Percentiles rank a stretch among this genome's conserved stretches.
phyloP scores from a whole-genome alignment of 108 stramenopile species.

The Asterionellopsis glacialis region DNA sequence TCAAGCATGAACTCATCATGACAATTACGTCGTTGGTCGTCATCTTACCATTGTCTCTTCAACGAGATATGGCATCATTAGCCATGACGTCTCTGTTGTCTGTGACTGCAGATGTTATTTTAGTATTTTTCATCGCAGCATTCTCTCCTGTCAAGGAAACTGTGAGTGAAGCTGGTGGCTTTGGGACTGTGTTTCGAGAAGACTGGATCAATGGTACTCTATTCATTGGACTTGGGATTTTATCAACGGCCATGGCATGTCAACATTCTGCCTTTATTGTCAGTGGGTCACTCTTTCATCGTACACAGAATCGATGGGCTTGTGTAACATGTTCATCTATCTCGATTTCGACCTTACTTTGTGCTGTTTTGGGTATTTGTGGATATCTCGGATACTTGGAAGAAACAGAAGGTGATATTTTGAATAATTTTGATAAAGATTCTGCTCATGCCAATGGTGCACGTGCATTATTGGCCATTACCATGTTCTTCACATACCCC shows the following conservation, averaged over 20 bases:
- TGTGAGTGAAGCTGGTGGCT: conserved; percentile 56
- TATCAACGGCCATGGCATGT: conserved; percentile 79
- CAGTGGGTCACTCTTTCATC: conserved; percentile 44
- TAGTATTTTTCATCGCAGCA: conserved; percentile 58
- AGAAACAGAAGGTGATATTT: conserved; percentile 68
- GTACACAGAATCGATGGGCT: conserved; percentile 53
- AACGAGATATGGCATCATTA: conserved; percentile 71
- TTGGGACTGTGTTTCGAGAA: conserved; percentile 40
- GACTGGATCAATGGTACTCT: conserved; percentile 51
- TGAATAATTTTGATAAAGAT: conserved; percentile 70
- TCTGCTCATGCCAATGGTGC: conserved; percentile 49
- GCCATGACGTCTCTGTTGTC: conserved; percentile 53
- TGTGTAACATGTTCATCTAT: conserved; percentile 55
- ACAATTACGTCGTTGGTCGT: conserved; percentile 37
- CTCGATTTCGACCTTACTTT: conserved; percentile 31
- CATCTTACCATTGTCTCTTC: conserved; percentile 68
- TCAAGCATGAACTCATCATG: conserved; percentile 53
- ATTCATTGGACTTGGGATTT: conserved; percentile 81
- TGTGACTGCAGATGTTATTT: conserved; percentile 60
- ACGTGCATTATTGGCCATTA: conserved; percentile 61
- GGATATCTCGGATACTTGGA: conserved; percentile 81
- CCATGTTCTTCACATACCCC: conserved; percentile 75
- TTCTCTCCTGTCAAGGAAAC: conserved; percentile 53
- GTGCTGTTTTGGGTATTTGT: conserved; percentile 50
- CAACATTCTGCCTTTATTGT: conserved; percentile 86